Evolutionary conservation across 352 stramenopile genomes (phyloP), one percentile per base, ranked within the genome.

Genomic region (Pythium dissimile): DNA sequence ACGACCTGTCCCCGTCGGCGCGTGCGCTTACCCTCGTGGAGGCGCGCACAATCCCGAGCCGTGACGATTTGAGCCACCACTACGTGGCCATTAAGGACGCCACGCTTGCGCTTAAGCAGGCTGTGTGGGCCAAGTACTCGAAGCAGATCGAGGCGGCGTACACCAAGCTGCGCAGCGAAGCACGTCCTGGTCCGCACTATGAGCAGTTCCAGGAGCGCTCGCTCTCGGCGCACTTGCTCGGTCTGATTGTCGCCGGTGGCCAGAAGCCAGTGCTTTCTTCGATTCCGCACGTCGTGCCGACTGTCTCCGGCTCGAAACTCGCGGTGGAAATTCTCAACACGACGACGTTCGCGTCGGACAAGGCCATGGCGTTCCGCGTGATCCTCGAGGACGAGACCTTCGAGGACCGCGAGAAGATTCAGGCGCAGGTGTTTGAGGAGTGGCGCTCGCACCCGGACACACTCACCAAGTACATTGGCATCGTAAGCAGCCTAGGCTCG

Each of bases 401-500:
- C 53, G 62, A 62, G 9, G 75, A 84, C 13, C 79, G 81, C 28
- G 51, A 66, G 4, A 78, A 82, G 57, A 73, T 91, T 8, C 84
- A 93, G 67, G 50, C 79, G 24, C 69, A 87, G 51, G 68, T 90
- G 47, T 86, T 86, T 42, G 69, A 80, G 42, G 73, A 90, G 46
- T 93, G 80, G 84, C 67, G 73, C 42, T 66, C 79, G 66, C 79
- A 77, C 37, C 80, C 80, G 0, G 84, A 91, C 46, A 90, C 84
- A 66, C 58, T 91, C 45, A 86, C 80, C 28, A 86, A 86, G 62
- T 93, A 93, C 75, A 89, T 93, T 61, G 60, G 73, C 15, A 80
- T 88, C 24, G 64, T 93, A 27, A 81, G 75, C 62, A 87, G 75
- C 53, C 61, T 93, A 57, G 64, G 79, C 46, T 72, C 79, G 23